A percentile compares a stretch with the other conserved stretches of the same genome.
phyloP scores from a whole-genome alignment of 2,329 filamentous ascomycete genomes.

The Exophiala bonariae region DNA sequence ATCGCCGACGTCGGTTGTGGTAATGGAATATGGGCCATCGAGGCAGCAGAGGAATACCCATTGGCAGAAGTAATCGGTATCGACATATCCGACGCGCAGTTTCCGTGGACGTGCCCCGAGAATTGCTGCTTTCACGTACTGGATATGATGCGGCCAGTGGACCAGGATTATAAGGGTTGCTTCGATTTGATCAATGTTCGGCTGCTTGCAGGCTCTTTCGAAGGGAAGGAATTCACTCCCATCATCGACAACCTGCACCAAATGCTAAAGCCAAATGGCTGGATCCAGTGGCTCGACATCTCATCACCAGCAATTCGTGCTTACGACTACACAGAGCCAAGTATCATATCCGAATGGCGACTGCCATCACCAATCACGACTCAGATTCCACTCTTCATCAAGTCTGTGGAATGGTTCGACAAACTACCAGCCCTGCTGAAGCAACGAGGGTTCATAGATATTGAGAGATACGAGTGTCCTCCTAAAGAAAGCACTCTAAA shows the following conservation, averaged over 20 bases:
- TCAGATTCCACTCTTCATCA: not conserved
- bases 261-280: too few relatives aligned
- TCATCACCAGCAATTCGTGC: not conserved
- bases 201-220: not conserved
- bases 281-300: not conserved
- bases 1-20: slow-evolving; percentile 36
- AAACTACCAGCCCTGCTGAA: too few relatives aligned
- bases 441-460: not conserved
- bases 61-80: slow-evolving; percentile 36
- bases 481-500: not conserved
- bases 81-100: slow-evolving; percentile 38
- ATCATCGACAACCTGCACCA: too few relatives aligned
- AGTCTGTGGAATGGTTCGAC: not conserved
- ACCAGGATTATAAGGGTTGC: slow-evolving; percentile 17
- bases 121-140: slow-evolving; percentile 17
- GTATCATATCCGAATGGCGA: not conserved
- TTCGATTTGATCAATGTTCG: slow-evolving; percentile 29
- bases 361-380: not conserved
- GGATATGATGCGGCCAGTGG: slow-evolving; percentile 26
- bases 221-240: not conserved
- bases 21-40: slow-evolving; percentile 38
- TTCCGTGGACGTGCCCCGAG: slow-evolving; percentile 28
- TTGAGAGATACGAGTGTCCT: not conserved
- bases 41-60: slow-evolving; percentile 30
- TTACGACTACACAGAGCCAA: not conserved